Conservation (phyloP, 2,329 filamentous ascomycete genomes). For the Fusarium bactridioides region DNA sequence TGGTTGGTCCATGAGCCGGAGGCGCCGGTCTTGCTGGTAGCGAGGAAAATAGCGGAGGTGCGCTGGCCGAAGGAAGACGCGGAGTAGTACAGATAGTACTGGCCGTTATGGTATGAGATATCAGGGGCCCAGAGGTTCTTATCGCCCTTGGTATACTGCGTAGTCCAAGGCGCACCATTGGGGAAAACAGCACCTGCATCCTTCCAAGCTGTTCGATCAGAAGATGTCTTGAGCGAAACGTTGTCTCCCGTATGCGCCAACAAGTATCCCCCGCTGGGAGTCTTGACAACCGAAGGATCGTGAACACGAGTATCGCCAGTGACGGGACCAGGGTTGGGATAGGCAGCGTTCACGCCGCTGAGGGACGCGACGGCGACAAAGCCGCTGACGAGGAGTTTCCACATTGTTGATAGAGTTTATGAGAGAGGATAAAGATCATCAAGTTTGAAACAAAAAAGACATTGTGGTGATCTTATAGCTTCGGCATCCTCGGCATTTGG, state of each 20-base stretch:
- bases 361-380: slow-evolving; percentile 33
- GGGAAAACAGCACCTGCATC: slow-evolving; percentile 44
- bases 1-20: slow-evolving; percentile 44
- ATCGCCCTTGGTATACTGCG: slow-evolving; percentile 41
- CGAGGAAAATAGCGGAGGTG: slow-evolving; percentile 44
- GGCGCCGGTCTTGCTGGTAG: slow-evolving; percentile 42
- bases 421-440: background rate
- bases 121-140: slow-evolving; percentile 61
- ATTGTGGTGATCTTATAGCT: slow-evolving; percentile 1
- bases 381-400: slow-evolving; percentile 33
- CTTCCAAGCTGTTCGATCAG: slow-evolving; percentile 44
- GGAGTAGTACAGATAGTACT: slow-evolving; percentile 47
- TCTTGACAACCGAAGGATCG: slow-evolving; percentile 44
- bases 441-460: background rate
- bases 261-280: slow-evolving; percentile 39
- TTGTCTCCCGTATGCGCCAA: slow-evolving; percentile 41
- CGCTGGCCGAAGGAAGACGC: slow-evolving; percentile 42
- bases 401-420: slow-evolving; percentile 5
- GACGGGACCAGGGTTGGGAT: slow-evolving; percentile 37
- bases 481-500: background rate
- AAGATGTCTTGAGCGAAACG: slow-evolving; percentile 44
- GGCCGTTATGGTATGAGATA: slow-evolving; percentile 49
- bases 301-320: slow-evolving; percentile 40
- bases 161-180: slow-evolving; percentile 44
- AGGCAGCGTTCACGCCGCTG: background rate